Evolutionary conservation across 1,284 basidiomycete genomes (phyloP).

Genomic region (Ustilago tritici): DNA sequence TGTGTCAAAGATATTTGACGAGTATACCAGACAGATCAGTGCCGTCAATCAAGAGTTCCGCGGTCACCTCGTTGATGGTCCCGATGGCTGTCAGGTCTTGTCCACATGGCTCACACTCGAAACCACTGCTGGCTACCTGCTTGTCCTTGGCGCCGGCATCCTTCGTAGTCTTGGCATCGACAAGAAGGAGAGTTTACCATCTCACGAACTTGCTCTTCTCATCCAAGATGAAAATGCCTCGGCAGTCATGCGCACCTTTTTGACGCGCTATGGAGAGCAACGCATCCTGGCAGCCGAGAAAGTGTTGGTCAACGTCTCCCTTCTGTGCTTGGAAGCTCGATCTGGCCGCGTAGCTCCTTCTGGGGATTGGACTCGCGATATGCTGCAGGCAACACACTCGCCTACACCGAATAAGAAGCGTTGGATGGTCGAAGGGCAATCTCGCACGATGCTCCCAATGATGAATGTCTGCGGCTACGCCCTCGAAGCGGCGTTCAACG

Average conservation of each 20-base stretch:
- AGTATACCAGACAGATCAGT: conserved; percentile 11
- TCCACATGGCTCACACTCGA: conserved; percentile 33
- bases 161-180: conserved; percentile 39
- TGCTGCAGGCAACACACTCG: not conserved
- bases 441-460: conserved; percentile 31
- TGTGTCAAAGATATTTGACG: conserved; percentile 20
- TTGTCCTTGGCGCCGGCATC: conserved; percentile 28
- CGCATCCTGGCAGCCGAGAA: conserved; percentile 41
- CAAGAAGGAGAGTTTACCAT: conserved; percentile 30
- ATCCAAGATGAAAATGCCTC: conserved; percentile 36
- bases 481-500: conserved; percentile 46
- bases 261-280: conserved; percentile 28
- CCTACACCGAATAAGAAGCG: conserved; percentile 2
- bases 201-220: conserved; percentile 23
- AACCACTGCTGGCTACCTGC: conserved; percentile 30
- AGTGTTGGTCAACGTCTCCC: conserved; percentile 30
- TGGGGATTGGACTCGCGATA: not conserved
- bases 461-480: conserved; percentile 37
- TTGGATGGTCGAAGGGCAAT: conserved; percentile 35
- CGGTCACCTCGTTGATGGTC: conserved; percentile 6
- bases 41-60: conserved; percentile 20
- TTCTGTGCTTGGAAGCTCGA: conserved; percentile 22
- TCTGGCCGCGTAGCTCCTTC: conserved; percentile 5
- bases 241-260: conserved; percentile 24
- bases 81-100: conserved; percentile 13